A percentile compares a stretch with the other conserved stretches of the same genome.
Evolutionary conservation across 2,329 filamentous ascomycete genomes (phyloP).

Genomic region (Aspergillus glaucus): DNA sequence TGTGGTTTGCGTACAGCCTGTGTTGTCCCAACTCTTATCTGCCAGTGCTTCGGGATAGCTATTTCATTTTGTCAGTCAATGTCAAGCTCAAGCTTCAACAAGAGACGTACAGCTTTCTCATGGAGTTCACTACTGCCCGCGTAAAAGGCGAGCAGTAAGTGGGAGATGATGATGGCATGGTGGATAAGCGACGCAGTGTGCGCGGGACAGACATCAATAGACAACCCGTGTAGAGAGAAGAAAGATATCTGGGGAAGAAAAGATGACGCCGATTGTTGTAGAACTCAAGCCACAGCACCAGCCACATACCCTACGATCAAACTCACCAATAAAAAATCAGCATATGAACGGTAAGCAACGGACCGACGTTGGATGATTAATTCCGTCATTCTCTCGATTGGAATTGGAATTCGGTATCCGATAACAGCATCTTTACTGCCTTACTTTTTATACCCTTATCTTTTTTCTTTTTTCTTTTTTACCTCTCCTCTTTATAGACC

Average conservation of each 20-base stretch:
- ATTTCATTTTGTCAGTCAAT: slow-evolving; percentile 5
- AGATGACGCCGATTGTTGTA: neutral
- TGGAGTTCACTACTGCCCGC: slow-evolving; percentile 64
- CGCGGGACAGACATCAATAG: slow-evolving; percentile 24
- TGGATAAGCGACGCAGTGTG: slow-evolving; percentile 18
- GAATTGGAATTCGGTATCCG: too few species aligned
- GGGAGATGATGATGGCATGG: slow-evolving; percentile 27
- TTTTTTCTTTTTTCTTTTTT: neutral
- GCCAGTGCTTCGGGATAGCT: slow-evolving; percentile 87
- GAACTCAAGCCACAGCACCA: slow-evolving; percentile 11
- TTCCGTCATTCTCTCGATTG: slow-evolving; percentile 9
- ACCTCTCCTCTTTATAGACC: neutral
- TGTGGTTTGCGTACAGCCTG: slow-evolving; percentile 55
- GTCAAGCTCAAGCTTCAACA: neutral
- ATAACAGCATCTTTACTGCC: too few species aligned
- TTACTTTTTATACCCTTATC: neutral
- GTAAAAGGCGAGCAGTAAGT: slow-evolving; percentile 54
- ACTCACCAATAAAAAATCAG: slow-evolving; percentile 4
- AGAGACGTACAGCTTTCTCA: slow-evolving; percentile 65
- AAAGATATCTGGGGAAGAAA: slow-evolving; percentile 2
- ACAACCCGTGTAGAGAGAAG: slow-evolving; percentile 1
- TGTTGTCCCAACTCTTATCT: slow-evolving; percentile 91
- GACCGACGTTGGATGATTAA: slow-evolving; percentile 12
- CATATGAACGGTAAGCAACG: neutral
- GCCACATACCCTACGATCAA: slow-evolving; percentile 15